Percentiles rank a stretch among this genome's conserved stretches.
Evolutionary conservation across 768 basidiomycete species (phyloP).

Genomic region (Gautieria morchelliformis): DNA sequence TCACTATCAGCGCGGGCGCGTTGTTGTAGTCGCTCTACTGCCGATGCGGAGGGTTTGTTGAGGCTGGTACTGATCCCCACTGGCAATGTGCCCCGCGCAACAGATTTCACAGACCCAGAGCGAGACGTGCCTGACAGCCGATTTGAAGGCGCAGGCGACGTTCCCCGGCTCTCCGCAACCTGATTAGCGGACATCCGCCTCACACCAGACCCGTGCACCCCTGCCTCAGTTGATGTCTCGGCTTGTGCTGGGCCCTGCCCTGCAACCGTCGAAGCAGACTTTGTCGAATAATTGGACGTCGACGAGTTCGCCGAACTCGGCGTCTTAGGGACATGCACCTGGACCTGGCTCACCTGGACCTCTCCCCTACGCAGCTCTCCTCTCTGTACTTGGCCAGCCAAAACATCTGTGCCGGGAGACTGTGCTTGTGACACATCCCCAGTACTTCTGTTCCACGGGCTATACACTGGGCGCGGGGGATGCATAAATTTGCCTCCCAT

Average conservation of each 20-base stretch:
- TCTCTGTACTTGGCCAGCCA: neutral
- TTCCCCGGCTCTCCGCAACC: neutral
- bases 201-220: neutral
- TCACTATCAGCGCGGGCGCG: neutral
- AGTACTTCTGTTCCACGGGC: no score
- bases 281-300: neutral
- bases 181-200: neutral
- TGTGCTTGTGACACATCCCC: no score
- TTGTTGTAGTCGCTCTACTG: neutral
- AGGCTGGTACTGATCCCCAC: no score
- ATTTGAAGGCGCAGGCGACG: neutral
- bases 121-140: neutral
- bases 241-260: no score
- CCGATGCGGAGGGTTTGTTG: neutral
- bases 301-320: neutral
- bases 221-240: neutral
- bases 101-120: neutral
- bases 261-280: neutral
- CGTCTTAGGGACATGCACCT: neutral
- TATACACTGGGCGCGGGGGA: no score
- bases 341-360: neutral
- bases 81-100: neutral
- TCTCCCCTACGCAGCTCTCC: neutral
- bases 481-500: no score
- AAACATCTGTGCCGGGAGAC: no score